A percentile compares a stretch with the other conserved stretches of the same genome.
These are phyloP conservation scores for Blastobotrys americana DNA, from an alignment of 805 yeast genomes.

Conservation along the genomic window DNA sequence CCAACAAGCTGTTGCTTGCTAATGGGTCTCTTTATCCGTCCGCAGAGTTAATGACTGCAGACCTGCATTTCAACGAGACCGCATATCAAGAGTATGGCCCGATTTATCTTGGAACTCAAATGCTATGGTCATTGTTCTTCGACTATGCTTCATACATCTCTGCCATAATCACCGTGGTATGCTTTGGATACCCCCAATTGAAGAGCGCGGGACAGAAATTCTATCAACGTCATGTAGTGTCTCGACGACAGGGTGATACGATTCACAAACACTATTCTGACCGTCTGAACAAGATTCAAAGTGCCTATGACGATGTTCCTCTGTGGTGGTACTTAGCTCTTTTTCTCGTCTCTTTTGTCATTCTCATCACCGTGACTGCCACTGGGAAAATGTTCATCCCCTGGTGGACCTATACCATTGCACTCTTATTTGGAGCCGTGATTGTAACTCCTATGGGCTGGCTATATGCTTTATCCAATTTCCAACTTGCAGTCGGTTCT, in stretches of 20 bases:
- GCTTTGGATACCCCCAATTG: conserved; percentile 9
- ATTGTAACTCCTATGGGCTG: conserved; percentile 10
- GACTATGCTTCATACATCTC: conserved; percentile 11
- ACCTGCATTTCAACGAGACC: conserved; percentile 11
- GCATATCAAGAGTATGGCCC: conserved; percentile 12
- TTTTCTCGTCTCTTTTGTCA: conserved; percentile 7
- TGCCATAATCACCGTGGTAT: conserved; percentile 9
- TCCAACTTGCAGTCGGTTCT: conserved; percentile 11
- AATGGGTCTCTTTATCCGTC: conserved; percentile 12
- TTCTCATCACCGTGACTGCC: conserved; percentile 6
- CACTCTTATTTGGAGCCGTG: conserved; percentile 7
- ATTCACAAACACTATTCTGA: conserved; percentile 7
- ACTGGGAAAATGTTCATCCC: conserved; percentile 9
- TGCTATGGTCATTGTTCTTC: conserved; percentile 13
- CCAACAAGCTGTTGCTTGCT: conserved; percentile 7
- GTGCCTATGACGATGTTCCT: conserved; percentile 7
- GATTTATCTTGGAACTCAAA: conserved; percentile 10
- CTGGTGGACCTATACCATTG: conserved; percentile 11
- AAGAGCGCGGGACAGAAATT: conserved; percentile 6
- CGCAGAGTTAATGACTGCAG: conserved; percentile 7
- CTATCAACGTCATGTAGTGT: conserved; percentile 2
- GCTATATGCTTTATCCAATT: conserved; percentile 9
- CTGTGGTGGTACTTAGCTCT: conserved; percentile 9
- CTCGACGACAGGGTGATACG: conserved; percentile 1
- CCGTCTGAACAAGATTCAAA: conserved; percentile 10